Conservation (phyloP, 2,329 filamentous ascomycete genomes). For the Cyanodermella asteris region DNA sequence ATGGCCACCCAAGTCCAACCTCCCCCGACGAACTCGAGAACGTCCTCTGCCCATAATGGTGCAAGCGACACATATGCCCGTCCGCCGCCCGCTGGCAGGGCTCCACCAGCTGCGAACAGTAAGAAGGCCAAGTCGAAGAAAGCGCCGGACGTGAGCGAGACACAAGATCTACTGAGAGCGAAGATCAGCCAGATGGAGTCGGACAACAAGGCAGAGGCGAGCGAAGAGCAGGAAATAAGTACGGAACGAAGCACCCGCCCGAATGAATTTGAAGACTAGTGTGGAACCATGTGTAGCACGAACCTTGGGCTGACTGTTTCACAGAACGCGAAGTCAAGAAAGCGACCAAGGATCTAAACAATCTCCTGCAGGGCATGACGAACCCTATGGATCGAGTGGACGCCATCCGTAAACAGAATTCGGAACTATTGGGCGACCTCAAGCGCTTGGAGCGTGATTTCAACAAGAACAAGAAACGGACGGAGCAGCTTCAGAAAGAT, state of each 20-base stretch:
- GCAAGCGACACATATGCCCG: constrained; percentile 9
- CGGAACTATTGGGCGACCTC: constrained; percentile 81
- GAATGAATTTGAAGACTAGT: constrained; percentile 3
- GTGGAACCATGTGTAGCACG: too few species aligned
- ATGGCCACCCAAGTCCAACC: constrained; percentile 19
- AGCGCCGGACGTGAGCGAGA: constrained; percentile 62
- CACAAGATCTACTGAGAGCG: constrained; percentile 73
- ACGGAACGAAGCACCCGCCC: too few species aligned
- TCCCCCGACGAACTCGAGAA: constrained; percentile 14
- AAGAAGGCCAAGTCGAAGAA: constrained; percentile 81
- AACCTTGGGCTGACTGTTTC: too few species aligned
- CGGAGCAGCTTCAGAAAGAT: constrained; percentile 87
- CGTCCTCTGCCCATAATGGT: constrained; percentile 9
- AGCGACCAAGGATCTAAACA: constrained; percentile 73
- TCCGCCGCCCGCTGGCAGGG: constrained; percentile 4
- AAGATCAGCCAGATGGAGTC: constrained; percentile 91
- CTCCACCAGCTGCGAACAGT: constrained; percentile 24
- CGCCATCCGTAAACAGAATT: constrained; percentile 71
- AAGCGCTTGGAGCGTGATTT: constrained; percentile 88
- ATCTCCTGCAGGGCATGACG: constrained; percentile 70
- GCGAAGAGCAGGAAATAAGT: constrained; percentile 93
- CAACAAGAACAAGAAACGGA: constrained; percentile 85
- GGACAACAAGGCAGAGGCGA: constrained; percentile 80
- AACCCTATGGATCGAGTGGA: constrained; percentile 83
- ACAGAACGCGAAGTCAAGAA: constrained; percentile 88